These are phyloP conservation scores for Zygnema cylindricum DNA, from an alignment of 139 green algal species.

Conservation along the genomic window DNA sequence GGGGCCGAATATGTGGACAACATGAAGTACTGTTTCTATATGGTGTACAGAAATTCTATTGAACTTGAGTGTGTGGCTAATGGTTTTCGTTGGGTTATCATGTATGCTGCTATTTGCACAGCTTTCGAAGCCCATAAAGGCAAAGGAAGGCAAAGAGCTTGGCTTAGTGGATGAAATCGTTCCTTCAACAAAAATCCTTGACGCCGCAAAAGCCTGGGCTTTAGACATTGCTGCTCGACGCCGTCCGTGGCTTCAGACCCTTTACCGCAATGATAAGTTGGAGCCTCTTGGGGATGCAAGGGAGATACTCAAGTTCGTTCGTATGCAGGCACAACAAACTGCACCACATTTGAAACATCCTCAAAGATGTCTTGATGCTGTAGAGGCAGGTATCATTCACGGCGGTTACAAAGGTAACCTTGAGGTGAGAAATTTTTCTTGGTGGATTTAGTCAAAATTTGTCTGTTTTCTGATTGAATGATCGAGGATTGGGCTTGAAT, in stretches of 20 bases:
- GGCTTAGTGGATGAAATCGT: constrained; percentile 92
- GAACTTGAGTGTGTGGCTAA: too few relatives aligned
- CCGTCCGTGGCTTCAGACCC: constrained; percentile 63
- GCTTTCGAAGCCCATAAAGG: constrained; percentile 75
- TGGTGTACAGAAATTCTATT: too few relatives aligned
- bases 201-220: constrained; percentile 69
- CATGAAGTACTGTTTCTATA: too few relatives aligned
- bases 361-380: constrained; percentile 90
- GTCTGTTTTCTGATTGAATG: too few relatives aligned
- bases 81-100: too few relatives aligned
- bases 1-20: too few relatives aligned
- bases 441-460: too few relatives aligned
- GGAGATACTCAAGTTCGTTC: constrained; percentile 83
- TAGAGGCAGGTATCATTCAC: constrained; percentile 79
- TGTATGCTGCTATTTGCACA: too few relatives aligned
- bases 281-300: constrained; percentile 79
- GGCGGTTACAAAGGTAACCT: constrained; percentile 83
- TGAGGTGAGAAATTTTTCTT: constrained; percentile 65
- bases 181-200: constrained; percentile 71
- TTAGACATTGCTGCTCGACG: constrained; percentile 82
- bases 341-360: constrained; percentile 79
- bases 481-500: too few relatives aligned
- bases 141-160: constrained; percentile 71
- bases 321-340: constrained; percentile 65
- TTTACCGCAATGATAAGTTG: constrained; percentile 76